Evolutionary conservation across 2,329 filamentous ascomycete species (phyloP).

Genomic region (Paecilomyces sp.): DNA sequence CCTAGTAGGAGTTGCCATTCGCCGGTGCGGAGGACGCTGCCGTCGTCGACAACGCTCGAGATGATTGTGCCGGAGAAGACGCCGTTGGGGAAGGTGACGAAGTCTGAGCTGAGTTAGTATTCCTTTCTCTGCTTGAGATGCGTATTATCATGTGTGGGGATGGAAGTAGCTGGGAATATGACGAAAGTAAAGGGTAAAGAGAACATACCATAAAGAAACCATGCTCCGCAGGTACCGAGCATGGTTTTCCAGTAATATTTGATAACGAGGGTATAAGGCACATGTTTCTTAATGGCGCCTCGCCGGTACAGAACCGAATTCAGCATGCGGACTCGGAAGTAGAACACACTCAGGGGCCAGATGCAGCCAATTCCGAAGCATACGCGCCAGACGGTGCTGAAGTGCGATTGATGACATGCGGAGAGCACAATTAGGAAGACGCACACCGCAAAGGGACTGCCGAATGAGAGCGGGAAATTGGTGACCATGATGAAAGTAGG

Average conservation of each 20-base stretch:
- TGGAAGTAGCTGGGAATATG: background rate
- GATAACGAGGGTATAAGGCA: constrained; percentile 45
- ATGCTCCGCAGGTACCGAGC: constrained; percentile 48
- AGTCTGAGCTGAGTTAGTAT: constrained; percentile 11
- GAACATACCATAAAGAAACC: constrained; percentile 43
- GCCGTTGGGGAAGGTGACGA: constrained; percentile 43
- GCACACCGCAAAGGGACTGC: constrained; percentile 36
- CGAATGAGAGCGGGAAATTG: constrained; percentile 35
- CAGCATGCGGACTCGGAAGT: constrained; percentile 49
- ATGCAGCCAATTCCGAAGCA: constrained; percentile 44
- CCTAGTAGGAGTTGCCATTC: constrained; percentile 43
- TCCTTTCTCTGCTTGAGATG: background rate
- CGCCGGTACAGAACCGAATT: constrained; percentile 47
- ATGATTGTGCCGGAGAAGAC: constrained; percentile 43
- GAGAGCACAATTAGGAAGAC: constrained; percentile 43
- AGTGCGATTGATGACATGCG: constrained; percentile 26
- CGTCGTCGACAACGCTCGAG: constrained; percentile 29
- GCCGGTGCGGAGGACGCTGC: constrained; percentile 36
- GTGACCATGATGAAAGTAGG: constrained; percentile 43
- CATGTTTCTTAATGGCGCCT: constrained; percentile 46
- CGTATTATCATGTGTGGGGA: background rate
- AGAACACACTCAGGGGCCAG: constrained; percentile 48
- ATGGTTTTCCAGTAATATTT: constrained; percentile 50
- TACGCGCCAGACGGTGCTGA: constrained; percentile 41
- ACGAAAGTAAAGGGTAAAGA: background rate